A percentile compares a stretch with the other conserved stretches of the same genome.
Evolutionary conservation across 2,329 filamentous ascomycete genomes (phyloP).

Genomic region (Tolypocladium capitatum): DNA sequence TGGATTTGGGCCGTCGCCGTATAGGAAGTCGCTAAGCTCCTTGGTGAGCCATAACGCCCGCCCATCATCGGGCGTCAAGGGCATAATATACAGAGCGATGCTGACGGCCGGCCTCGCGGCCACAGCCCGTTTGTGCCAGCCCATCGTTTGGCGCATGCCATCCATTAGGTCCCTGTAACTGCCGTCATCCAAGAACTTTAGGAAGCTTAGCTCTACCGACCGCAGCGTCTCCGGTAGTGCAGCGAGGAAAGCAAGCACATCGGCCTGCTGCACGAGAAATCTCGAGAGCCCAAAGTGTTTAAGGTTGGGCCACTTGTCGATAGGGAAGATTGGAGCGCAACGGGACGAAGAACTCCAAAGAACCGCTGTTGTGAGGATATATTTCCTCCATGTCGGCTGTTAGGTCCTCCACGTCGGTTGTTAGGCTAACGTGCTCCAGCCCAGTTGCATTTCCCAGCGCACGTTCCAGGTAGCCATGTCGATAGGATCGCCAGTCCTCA

Average conservation of each 20-base stretch:
- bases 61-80: neutral
- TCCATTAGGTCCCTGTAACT: neutral
- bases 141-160: neutral
- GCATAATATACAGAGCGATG: neutral
- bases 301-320: no score
- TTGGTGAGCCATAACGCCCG: neutral
- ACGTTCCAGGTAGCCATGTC: neutral
- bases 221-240: neutral
- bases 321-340: no score
- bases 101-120: neutral
- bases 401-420: no score
- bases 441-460: neutral
- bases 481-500: neutral
- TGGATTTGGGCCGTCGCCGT: neutral
- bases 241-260: neutral
- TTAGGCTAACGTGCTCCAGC: neutral
- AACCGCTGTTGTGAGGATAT: no score
- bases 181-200: neutral
- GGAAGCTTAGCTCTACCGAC: neutral
- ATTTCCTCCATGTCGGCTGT: no score
- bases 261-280: neutral
- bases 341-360: no score
- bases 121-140: neutral
- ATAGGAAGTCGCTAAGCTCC: neutral
- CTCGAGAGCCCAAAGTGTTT: no score